A percentile compares a stretch with the other conserved stretches of the same genome.
These are phyloP conservation scores for Coniochaeta hoffmannii DNA, from an alignment of 2,329 filamentous ascomycete species.

Conservation along the genomic window DNA sequence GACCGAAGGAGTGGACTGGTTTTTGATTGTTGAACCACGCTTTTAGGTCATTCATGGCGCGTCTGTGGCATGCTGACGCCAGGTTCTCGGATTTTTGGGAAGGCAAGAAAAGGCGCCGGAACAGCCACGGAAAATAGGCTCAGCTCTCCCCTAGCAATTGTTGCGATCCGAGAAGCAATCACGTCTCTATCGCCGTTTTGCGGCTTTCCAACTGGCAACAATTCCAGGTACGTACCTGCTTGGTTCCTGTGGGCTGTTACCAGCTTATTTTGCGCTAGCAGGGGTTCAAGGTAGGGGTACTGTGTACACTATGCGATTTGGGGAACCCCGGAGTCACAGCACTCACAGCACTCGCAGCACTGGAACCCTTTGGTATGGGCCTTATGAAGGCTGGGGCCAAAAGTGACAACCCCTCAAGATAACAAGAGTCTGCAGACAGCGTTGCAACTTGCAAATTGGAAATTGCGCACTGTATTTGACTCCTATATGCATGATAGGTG, in stretches of 20 bases:
- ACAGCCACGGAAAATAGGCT: constrained; percentile 2
- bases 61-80: background rate
- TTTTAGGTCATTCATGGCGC: background rate
- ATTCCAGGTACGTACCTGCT: background rate
- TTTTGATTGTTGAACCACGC: background rate
- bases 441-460: too few species aligned
- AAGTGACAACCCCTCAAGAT: too few species aligned
- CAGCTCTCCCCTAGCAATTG: background rate
- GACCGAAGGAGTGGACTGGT: background rate
- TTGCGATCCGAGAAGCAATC: constrained; percentile 1
- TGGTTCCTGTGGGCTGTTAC: background rate
- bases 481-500: too few species aligned
- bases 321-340: background rate
- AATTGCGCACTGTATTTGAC: too few species aligned
- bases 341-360: too few species aligned
- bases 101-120: background rate
- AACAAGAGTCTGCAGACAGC: too few species aligned
- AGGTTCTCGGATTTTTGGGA: background rate
- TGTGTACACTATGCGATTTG: background rate
- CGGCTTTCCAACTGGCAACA: background rate
- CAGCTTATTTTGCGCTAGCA: background rate
- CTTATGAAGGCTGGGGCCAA: too few species aligned
- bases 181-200: constrained; percentile 2
- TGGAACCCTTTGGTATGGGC: too few species aligned
- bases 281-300: background rate